phyloP scores from a whole-genome alignment of 352 stramenopile genomes.

The Globisporangium cederbergense region DNA sequence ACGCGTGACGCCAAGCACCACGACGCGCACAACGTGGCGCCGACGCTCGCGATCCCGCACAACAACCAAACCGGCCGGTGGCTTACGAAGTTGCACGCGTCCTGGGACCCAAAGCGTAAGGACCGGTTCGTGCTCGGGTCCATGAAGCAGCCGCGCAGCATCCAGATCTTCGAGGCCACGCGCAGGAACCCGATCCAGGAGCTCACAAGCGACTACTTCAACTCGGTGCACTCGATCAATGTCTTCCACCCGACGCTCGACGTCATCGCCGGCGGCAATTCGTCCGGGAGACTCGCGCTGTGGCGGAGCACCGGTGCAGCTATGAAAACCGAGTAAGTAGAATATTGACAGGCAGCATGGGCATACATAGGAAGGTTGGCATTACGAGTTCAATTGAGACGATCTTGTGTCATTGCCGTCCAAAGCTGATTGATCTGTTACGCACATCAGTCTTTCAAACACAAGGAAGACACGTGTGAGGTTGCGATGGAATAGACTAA shows the following conservation, averaged over 20 bases:
- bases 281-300: constrained; percentile 59
- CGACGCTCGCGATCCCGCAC: constrained; percentile 57
- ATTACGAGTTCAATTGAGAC: not conserved
- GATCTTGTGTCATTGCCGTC: not conserved
- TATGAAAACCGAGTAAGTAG: constrained; percentile 19
- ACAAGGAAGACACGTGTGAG: not conserved
- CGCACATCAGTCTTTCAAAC: not conserved
- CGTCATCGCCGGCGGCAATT: constrained; percentile 75
- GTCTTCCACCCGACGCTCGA: constrained; percentile 75
- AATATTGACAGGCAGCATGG: not conserved
- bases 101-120: constrained; percentile 75
- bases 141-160: constrained; percentile 73
- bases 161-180: constrained; percentile 80
- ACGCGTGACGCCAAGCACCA: constrained; percentile 34
- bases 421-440: not conserved
- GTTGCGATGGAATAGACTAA: not conserved
- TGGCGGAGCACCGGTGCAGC: constrained; percentile 32
- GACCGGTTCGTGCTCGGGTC: constrained; percentile 78
- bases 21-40: constrained; percentile 22
- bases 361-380: not conserved
- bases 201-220: constrained; percentile 62
- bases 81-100: constrained; percentile 84
- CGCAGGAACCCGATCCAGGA: constrained; percentile 69
- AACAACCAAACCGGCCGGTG: constrained; percentile 86
- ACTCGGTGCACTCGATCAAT: constrained; percentile 86